Evolutionary conservation across 345 rosid species (phyloP).

Genomic region (Eucalyptus cladocalyx): DNA sequence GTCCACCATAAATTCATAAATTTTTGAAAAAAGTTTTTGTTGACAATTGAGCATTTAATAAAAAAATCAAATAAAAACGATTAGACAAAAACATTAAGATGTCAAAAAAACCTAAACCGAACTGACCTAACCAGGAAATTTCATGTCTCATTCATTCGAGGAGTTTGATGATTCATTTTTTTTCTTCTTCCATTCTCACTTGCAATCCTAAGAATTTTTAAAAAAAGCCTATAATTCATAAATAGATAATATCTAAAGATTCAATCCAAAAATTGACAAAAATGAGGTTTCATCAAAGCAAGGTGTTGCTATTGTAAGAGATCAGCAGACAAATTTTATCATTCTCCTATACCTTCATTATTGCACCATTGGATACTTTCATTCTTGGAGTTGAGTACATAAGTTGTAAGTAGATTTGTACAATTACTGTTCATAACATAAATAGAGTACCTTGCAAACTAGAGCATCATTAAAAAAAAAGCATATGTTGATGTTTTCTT

Average conservation of each 20-base stretch:
- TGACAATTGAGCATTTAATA: accelerated
- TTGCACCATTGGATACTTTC: no score
- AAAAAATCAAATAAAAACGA: neutral
- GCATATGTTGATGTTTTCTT: no score
- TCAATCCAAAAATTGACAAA: neutral
- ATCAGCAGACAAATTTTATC: no score
- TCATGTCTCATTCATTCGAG: neutral
- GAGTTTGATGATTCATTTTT: neutral
- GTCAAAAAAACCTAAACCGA: neutral
- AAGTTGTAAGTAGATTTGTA: no score
- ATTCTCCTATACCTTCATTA: no score
- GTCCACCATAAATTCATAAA: neutral
- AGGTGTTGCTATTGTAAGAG: neutral
- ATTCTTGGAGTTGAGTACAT: no score
- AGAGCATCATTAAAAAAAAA: neutral
- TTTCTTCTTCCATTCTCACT: neutral
- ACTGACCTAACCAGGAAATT: accelerated
- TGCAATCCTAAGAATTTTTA: neutral
- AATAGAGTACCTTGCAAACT: neutral
- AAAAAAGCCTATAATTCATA: neutral
- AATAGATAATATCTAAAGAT: no score
- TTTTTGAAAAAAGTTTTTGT: accelerated
- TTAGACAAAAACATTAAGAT: neutral
- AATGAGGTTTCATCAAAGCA: neutral
- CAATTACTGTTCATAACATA: no score